Percentiles rank a stretch among this genome's conserved stretches.
Conservation (phyloP, 2,329 filamentous ascomycete genomes). For the Tolypocladium sp. region DNA sequence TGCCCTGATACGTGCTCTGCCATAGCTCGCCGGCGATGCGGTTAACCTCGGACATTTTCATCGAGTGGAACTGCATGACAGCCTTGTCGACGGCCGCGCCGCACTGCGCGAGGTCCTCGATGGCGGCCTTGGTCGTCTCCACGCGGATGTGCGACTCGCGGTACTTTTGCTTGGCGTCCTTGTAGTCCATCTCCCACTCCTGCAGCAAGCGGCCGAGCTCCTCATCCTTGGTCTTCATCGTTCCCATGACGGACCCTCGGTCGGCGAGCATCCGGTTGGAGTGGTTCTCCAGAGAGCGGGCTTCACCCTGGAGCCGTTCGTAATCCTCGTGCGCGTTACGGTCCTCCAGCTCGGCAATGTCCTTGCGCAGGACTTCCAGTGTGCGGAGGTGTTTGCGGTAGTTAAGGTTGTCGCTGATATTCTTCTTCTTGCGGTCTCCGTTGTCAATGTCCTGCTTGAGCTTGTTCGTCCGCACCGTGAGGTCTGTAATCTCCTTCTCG, state of each 20-base stretch:
- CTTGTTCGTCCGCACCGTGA: slow-evolving; percentile 65
- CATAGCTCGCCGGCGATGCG: slow-evolving; percentile 91
- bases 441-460: slow-evolving; percentile 70
- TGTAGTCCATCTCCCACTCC: slow-evolving; percentile 82
- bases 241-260: slow-evolving; percentile 64
- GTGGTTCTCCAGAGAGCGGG: slow-evolving; percentile 54
- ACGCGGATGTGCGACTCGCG: slow-evolving; percentile 84
- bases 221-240: slow-evolving; percentile 76
- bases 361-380: slow-evolving; percentile 55
- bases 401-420: slow-evolving; percentile 80
- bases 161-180: slow-evolving; percentile 70
- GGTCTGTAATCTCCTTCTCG: slow-evolving; percentile 57
- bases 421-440: slow-evolving; percentile 73
- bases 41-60: slow-evolving; percentile 99
- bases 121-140: slow-evolving; percentile 83
- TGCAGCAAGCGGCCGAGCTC: slow-evolving; percentile 63
- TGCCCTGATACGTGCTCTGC: slow-evolving; percentile 93
- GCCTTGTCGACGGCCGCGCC: slow-evolving; percentile 81
- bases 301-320: slow-evolving; percentile 62
- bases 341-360: slow-evolving; percentile 66
- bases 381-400: slow-evolving; percentile 68
- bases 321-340: slow-evolving; percentile 80
- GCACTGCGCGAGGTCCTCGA: slow-evolving; percentile 82
- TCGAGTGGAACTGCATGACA: slow-evolving; percentile 90
- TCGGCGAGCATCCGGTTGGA: slow-evolving; percentile 64